These are phyloP conservation scores for Wickerhamia fluorescens DNA, from an alignment of 805 yeast genomes.

Conservation along the genomic window DNA sequence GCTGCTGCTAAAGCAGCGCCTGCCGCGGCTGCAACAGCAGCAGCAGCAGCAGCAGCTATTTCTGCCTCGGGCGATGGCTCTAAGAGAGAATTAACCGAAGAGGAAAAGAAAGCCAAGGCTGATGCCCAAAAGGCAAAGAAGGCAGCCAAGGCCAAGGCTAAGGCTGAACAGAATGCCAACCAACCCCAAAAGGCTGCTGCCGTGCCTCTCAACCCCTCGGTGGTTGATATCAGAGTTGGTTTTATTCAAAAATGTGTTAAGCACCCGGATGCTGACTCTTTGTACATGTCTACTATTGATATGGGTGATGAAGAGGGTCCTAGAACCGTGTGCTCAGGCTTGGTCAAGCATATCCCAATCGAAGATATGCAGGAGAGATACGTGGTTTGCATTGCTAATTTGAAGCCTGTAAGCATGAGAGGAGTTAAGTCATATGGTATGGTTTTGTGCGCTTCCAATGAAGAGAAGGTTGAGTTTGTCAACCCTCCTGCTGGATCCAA, in stretches of 20 bases:
- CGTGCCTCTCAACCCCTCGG: slow-evolving; percentile 70
- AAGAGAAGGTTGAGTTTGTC: slow-evolving; percentile 75
- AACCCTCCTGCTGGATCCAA: slow-evolving; percentile 89
- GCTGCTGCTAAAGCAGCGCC: slow-evolving; percentile 17
- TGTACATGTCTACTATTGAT: slow-evolving; percentile 93
- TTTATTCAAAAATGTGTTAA: slow-evolving; percentile 92
- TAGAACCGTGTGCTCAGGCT: slow-evolving; percentile 96
- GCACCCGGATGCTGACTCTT: slow-evolving; percentile 96
- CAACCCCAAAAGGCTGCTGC: slow-evolving; percentile 42
- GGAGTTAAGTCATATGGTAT: slow-evolving; percentile 93
- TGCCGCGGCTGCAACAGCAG: slow-evolving; percentile 34
- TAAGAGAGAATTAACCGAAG: slow-evolving; percentile 27
- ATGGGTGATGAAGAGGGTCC: slow-evolving; percentile 97
- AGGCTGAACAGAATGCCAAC: slow-evolving; percentile 44
- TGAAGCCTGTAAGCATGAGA: slow-evolving; percentile 97
- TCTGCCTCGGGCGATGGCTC: slow-evolving; percentile 10
- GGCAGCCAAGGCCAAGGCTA: slow-evolving; percentile 56
- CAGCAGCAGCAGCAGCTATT: slow-evolving; percentile 30
- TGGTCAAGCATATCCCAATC: slow-evolving; percentile 79
- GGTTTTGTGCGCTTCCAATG: slow-evolving; percentile 92
- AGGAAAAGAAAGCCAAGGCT: slow-evolving; percentile 38
- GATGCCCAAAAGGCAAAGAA: slow-evolving; percentile 59
- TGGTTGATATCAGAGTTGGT: slow-evolving; percentile 92
- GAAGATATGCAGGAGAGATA: slow-evolving; percentile 95
- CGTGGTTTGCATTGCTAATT: slow-evolving; percentile 88